A percentile compares a stretch with the other conserved stretches of the same genome.
Evolutionary conservation across 1,139 yeast genomes (phyloP).

Genomic region (Debaryomyces subglobosus): DNA sequence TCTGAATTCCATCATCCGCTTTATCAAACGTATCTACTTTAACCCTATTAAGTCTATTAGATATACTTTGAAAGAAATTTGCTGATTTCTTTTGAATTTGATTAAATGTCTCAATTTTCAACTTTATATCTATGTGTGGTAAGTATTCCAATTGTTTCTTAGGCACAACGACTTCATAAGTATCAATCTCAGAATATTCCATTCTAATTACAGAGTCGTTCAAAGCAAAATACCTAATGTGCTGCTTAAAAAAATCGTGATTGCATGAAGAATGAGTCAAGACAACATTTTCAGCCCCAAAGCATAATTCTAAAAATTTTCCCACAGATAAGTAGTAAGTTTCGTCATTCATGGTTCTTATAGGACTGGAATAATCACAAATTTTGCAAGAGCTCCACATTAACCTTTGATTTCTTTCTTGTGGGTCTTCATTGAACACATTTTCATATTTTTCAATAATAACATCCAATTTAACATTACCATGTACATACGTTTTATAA

Average conservation of each 20-base stretch:
- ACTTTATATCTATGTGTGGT: conserved; percentile 67
- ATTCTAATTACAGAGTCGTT: conserved; percentile 78
- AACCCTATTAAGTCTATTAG: conserved; percentile 71
- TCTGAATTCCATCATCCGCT: conserved; percentile 65
- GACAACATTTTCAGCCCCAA: conserved; percentile 67
- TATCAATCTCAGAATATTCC: conserved; percentile 75
- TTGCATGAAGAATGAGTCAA: conserved; percentile 46
- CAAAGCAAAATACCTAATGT: conserved; percentile 81
- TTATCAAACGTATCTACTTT: conserved; percentile 80
- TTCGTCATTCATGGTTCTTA: conserved; percentile 82
- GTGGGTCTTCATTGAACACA: conserved; percentile 62
- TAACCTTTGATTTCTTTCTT: conserved; percentile 51
- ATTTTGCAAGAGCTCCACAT: conserved; percentile 92
- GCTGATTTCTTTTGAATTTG: conserved; percentile 56
- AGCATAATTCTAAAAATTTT: conserved; percentile 82
- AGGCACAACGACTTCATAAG: conserved; percentile 80
- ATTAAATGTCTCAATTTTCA: conserved; percentile 67
- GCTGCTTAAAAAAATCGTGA: conserved; percentile 81
- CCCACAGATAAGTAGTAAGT: conserved; percentile 94
- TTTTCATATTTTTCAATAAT: conserved; percentile 59
- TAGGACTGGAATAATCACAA: conserved; percentile 78
- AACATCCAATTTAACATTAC: conserved; percentile 79
- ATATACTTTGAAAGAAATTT: conserved; percentile 73
- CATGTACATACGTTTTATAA: conserved; percentile 87
- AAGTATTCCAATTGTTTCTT: conserved; percentile 71